phyloP scores from a whole-genome alignment of 164 flowering plant species.

The Stephania cephalantha region DNA sequence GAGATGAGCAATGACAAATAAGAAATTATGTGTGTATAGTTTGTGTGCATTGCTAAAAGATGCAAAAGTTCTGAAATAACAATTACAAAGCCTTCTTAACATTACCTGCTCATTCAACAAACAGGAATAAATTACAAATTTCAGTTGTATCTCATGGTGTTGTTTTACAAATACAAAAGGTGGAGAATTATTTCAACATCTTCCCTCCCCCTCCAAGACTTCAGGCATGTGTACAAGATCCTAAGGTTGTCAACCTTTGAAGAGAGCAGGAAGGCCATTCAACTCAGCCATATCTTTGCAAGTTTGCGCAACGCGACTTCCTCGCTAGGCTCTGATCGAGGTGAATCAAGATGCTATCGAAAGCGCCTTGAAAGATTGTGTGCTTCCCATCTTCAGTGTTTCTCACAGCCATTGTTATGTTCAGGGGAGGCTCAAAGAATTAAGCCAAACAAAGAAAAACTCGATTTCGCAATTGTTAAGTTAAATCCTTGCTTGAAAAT shows the following conservation, averaged over 20 bases:
- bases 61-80: background rate
- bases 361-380: background rate
- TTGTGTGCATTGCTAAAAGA: background rate
- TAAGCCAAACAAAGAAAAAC: background rate
- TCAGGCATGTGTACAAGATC: background rate
- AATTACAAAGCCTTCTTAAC: background rate
- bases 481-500: conserved; percentile 1
- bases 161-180: background rate
- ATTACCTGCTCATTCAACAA: background rate
- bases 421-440: background rate
- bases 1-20: background rate
- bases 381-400: background rate
- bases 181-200: background rate
- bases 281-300: too few species aligned
- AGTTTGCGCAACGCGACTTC: too few species aligned
- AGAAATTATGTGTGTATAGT: background rate
- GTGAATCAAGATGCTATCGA: too few species aligned
- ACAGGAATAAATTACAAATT: background rate
- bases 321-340: too few species aligned
- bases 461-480: background rate
- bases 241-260: background rate
- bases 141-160: background rate
- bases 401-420: background rate
- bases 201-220: background rate
- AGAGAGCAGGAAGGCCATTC: too few species aligned